Conservation (phyloP, 129 eudicot genomes). For the Escallonia rubra region DNA sequence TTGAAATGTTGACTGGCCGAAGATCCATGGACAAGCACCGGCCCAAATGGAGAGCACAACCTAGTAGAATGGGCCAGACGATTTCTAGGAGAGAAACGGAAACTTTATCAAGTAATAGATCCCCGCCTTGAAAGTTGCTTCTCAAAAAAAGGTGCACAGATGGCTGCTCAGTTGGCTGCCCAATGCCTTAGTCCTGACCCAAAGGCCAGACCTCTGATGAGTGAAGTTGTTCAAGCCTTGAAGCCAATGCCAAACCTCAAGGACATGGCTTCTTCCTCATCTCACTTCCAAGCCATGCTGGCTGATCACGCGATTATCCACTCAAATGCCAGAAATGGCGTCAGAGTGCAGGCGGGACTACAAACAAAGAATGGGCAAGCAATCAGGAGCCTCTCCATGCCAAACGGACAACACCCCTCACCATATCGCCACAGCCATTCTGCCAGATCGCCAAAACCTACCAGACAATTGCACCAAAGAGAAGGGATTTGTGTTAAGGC, state of each 20-base stretch:
- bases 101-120: conserved; percentile 50
- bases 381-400: conserved; percentile 80
- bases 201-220: conserved; percentile 52
- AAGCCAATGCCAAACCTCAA: conserved; percentile 54
- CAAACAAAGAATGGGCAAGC: conserved; percentile 62
- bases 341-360: conserved; percentile 36
- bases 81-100: conserved; percentile 44
- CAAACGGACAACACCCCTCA: conserved; percentile 76
- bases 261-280: conserved; percentile 65
- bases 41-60: conserved; percentile 63
- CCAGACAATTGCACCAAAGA: conserved; percentile 1
- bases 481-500: too few relatives aligned
- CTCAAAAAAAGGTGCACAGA: conserved; percentile 55
- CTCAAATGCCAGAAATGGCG: conserved; percentile 56
- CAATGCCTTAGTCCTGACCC: conserved; percentile 65
- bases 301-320: conserved; percentile 45
- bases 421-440: conserved; percentile 64
- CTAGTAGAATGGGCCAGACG: conserved; percentile 72
- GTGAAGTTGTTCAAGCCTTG: conserved; percentile 52
- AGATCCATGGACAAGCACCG: conserved; percentile 65
- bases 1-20: conserved; percentile 53
- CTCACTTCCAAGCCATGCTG: conserved; percentile 49
- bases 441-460: conserved; percentile 71
- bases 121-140: conserved; percentile 60
- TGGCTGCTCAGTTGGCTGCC: conserved; percentile 58